These are phyloP conservation scores for Colletotrichum paranaense DNA, from an alignment of 2,329 filamentous ascomycete genomes.

Conservation along the genomic window DNA sequence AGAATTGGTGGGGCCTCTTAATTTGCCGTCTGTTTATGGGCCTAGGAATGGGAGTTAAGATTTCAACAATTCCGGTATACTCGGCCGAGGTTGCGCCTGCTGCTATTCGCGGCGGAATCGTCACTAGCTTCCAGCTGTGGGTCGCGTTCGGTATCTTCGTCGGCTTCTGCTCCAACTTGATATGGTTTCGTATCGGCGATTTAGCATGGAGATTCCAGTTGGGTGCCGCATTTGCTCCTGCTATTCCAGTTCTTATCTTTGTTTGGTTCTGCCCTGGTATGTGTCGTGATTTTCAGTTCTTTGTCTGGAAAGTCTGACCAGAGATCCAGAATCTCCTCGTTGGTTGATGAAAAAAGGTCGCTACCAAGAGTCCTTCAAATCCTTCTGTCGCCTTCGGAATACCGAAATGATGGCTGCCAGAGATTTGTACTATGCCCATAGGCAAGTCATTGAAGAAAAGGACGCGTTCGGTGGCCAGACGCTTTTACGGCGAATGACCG, in stretches of 20 bases:
- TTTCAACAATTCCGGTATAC: slow-evolving; percentile 76
- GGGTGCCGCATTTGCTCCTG: slow-evolving; percentile 71
- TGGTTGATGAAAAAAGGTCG: slow-evolving; percentile 74
- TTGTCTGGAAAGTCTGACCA: not conserved
- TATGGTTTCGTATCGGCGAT: slow-evolving; percentile 59
- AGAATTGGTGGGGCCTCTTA: slow-evolving; percentile 63
- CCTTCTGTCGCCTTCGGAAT: slow-evolving; percentile 62
- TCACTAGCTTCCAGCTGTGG: slow-evolving; percentile 81
- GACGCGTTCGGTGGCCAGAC: slow-evolving; percentile 50
- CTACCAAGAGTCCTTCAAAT: slow-evolving; percentile 69
- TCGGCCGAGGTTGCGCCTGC: slow-evolving; percentile 79
- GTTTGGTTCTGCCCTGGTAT: slow-evolving; percentile 68
- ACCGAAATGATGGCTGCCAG: slow-evolving; percentile 67
- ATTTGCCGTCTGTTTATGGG: slow-evolving; percentile 67
- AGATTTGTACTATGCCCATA: slow-evolving; percentile 62
- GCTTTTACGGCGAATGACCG: slow-evolving; percentile 54
- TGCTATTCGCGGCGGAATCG: slow-evolving; percentile 77
- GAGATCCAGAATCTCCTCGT: slow-evolving; percentile 63
- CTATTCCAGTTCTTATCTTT: slow-evolving; percentile 62
- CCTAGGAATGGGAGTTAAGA: slow-evolving; percentile 76
- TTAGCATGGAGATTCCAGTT: slow-evolving; percentile 70
- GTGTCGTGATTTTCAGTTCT: not conserved
- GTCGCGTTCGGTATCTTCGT: slow-evolving; percentile 64
- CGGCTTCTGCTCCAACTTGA: slow-evolving; percentile 70
- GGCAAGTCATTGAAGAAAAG: slow-evolving; percentile 55